phyloP scores from a whole-genome alignment of 345 rosid species.

The Lumnitzera racemosa region DNA sequence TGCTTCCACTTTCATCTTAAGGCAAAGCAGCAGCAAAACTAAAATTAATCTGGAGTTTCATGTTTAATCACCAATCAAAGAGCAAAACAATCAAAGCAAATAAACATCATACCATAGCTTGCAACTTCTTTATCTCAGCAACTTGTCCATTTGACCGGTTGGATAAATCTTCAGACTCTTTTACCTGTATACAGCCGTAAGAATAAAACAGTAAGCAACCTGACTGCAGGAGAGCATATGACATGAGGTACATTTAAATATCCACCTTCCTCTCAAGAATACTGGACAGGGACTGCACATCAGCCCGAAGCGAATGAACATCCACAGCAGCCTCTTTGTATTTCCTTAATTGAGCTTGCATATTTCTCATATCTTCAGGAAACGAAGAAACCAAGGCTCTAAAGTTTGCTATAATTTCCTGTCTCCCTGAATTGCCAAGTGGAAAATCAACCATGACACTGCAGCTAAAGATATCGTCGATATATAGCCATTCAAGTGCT shows the following conservation, averaged over 20 bases:
- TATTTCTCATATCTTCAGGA: conserved; percentile 80
- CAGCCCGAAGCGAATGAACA: conserved; percentile 75
- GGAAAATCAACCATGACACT: neutral
- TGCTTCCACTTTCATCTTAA: neutral
- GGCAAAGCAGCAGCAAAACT: too few relatives aligned
- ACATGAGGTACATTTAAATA: neutral
- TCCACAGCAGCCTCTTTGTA: conserved; percentile 71
- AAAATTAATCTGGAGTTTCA: neutral
- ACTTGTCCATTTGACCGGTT: conserved; percentile 49
- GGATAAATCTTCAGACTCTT: conserved; percentile 52
- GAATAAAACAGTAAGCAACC: neutral
- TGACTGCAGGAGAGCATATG: neutral
- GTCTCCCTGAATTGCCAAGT: conserved; percentile 57
- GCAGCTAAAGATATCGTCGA: neutral
- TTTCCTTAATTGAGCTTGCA: conserved; percentile 71
- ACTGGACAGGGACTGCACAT: conserved; percentile 62
- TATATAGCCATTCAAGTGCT: neutral
- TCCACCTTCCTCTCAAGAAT: conserved; percentile 74
- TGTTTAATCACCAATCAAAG: neutral
- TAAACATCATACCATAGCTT: conserved; percentile 52
- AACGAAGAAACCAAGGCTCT: conserved; percentile 77
- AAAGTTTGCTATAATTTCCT: conserved; percentile 75
- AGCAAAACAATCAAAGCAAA: conserved; percentile 7
- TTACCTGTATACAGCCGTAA: conserved; percentile 40
- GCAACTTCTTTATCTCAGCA: conserved; percentile 55